These are phyloP conservation scores for Hortiboletus campestris DNA, from an alignment of 768 basidiomycete genomes.

Conservation along the genomic window DNA sequence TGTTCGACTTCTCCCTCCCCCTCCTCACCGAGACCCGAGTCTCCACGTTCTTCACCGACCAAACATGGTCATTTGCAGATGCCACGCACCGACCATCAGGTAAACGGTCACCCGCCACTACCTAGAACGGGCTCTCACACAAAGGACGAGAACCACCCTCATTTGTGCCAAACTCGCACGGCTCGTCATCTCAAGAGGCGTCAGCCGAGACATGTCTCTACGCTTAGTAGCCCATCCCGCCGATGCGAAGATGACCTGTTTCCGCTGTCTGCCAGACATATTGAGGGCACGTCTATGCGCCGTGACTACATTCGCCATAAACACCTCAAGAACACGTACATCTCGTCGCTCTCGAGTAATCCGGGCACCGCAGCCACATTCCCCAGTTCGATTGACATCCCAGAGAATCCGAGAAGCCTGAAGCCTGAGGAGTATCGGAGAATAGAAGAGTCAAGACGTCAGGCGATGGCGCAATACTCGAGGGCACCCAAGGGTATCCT, in stretches of 20 bases:
- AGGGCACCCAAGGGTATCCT: slow-evolving; percentile 28
- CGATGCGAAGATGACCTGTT: slow-evolving; percentile 22
- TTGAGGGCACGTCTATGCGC: slow-evolving; percentile 26
- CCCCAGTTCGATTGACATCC: slow-evolving; percentile 18
- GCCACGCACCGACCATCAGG: slow-evolving; percentile 2
- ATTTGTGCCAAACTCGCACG: background rate
- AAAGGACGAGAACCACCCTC: slow-evolving; percentile 12
- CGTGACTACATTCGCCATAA: slow-evolving; percentile 28
- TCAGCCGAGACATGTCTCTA: background rate
- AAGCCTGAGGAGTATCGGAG: slow-evolving; percentile 23
- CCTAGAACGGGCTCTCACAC: background rate
- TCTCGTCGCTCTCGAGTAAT: slow-evolving; percentile 22
- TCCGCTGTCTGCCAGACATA: slow-evolving; percentile 19
- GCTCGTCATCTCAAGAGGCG: slow-evolving; percentile 10
- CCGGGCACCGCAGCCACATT: slow-evolving; percentile 7
- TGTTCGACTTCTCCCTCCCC: background rate
- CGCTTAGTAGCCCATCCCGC: background rate
- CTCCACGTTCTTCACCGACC: slow-evolving; percentile 1
- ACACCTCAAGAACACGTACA: slow-evolving; percentile 29
- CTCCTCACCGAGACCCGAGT: background rate
- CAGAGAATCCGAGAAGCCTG: slow-evolving; percentile 19
- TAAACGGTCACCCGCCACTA: background rate
- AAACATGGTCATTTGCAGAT: background rate
- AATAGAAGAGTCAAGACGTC: slow-evolving; percentile 25
- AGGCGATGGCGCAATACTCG: slow-evolving; percentile 27